phyloP scores from a whole-genome alignment of 2,329 filamentous ascomycete genomes.

The Phialemoniopsis sp. region DNA sequence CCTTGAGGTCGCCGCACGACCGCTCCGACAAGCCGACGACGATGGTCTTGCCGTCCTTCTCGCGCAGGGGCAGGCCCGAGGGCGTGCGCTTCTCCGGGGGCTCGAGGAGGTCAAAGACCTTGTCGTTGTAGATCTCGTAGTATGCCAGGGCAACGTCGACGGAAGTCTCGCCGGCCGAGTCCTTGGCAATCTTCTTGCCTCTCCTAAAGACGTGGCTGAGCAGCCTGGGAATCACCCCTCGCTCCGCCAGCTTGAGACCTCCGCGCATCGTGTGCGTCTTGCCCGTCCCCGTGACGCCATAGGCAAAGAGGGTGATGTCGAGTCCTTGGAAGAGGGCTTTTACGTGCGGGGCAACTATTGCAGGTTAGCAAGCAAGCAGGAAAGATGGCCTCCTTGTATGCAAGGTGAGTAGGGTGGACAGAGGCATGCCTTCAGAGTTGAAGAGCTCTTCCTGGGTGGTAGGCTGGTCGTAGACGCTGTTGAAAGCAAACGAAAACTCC shows the following conservation, averaged over 20 bases:
- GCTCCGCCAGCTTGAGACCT: slow-evolving; percentile 77
- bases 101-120: slow-evolving; percentile 88
- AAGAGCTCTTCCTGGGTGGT: slow-evolving; percentile 86
- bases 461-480: slow-evolving; percentile 79
- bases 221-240: slow-evolving; percentile 82
- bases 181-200: slow-evolving; percentile 80
- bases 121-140: slow-evolving; percentile 97
- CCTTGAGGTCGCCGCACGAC: slow-evolving; percentile 77
- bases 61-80: slow-evolving; percentile 74
- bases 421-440: slow-evolving; percentile 63
- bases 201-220: slow-evolving; percentile 82
- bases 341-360: slow-evolving; percentile 75
- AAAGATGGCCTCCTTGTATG: too few relatives aligned
- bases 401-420: slow-evolving; percentile 1
- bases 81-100: slow-evolving; percentile 80
- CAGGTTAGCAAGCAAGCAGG: not conserved
- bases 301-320: slow-evolving; percentile 87
- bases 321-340: slow-evolving; percentile 89
- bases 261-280: slow-evolving; percentile 97
- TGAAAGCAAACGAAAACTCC: slow-evolving; percentile 92
- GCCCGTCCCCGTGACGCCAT: slow-evolving; percentile 88
- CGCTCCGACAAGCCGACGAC: slow-evolving; percentile 84
- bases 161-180: slow-evolving; percentile 63
- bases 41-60: slow-evolving; percentile 81
- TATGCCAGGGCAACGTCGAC: slow-evolving; percentile 80